Base-by-base conservation (phyloP, 2,329 filamentous ascomycete species). In the Aspergillus fumigatus region DNA sequence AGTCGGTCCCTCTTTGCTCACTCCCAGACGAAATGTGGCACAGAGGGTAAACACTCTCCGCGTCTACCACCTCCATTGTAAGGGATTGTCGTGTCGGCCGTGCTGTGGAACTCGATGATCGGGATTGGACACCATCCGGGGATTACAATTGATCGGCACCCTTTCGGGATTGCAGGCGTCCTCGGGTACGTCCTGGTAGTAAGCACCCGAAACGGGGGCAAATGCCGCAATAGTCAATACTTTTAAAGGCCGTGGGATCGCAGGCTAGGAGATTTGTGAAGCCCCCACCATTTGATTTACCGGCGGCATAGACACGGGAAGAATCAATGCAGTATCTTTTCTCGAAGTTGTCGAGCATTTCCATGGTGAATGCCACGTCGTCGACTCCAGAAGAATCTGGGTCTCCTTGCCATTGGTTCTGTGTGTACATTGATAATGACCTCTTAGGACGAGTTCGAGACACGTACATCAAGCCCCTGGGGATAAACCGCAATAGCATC, bases 241-340 rank as follows among this genome's bases (percentile, higher is more conserved):
- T 69, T 4, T 63, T 64, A 4, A 76, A 76, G 3, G 75, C 70
- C 8, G 68, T 67, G 2, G 74, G 63, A 32, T 78, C 71, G 65
- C 79, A 83, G 3, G 81, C 79, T 4, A 82, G 73, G 1, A 75
- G 62, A 23, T 75, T 75, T 3, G 77, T 76, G 25, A 80, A 79
- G 10, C 77, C 82, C 1, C 79, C 83, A 5, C 81, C 82, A 50
- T 84, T 83, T 61, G 75, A 83, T 62, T 84, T 83, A 48, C 79
- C 80, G 1, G 74, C 73, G 11, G 74, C 74, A 58, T 80, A 82
- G 47, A 82, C 69, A 8, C 73, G 74, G 4, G 64, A 62, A 1
- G 67, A 58, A 57, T 82, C 76, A 59, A 82, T 72, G 65, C 79
- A 82, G 63, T 78, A 78, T 3, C 65, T 63, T 9, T 65, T 56